Conservation (phyloP, 441 rosid genomes). For the Sinapis alba region DNA sequence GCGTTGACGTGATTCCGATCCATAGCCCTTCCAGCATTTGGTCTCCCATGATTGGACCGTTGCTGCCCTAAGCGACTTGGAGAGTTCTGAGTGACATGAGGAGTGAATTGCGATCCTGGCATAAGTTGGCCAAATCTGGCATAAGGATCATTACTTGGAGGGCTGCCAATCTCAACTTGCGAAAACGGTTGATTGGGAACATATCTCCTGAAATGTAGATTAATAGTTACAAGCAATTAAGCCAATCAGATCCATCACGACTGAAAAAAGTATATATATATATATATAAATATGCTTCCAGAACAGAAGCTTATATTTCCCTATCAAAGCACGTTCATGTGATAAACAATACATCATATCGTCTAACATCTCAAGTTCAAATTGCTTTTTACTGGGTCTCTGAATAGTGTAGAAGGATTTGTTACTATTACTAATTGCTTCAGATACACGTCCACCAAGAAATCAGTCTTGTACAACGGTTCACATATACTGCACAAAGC, state of each 20-base stretch:
- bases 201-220: conserved; percentile 57
- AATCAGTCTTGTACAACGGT: not conserved
- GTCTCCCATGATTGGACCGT: conserved; percentile 62
- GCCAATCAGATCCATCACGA: conserved; percentile 8
- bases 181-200: conserved; percentile 65
- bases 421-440: not conserved
- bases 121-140: conserved; percentile 64
- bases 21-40: conserved; percentile 51
- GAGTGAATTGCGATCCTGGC: conserved; percentile 43
- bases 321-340: conserved; percentile 11
- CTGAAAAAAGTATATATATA: too few relatives aligned
- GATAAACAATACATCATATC: conserved; percentile 15
- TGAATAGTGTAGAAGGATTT: not conserved
- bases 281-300: too few relatives aligned
- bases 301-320: not conserved
- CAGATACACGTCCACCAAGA: conserved; percentile 14
- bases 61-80: conserved; percentile 96
- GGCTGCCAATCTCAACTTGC: conserved; percentile 72
- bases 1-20: conserved; percentile 78
- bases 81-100: conserved; percentile 70
- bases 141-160: conserved; percentile 70
- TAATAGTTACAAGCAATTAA: conserved; percentile 10
- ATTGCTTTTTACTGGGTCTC: conserved; percentile 1
- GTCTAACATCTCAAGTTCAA: conserved; percentile 4
- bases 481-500: not conserved